Evolutionary conservation across 1,284 basidiomycete genomes (phyloP).

Genomic region (Termitomyces sp.): DNA sequence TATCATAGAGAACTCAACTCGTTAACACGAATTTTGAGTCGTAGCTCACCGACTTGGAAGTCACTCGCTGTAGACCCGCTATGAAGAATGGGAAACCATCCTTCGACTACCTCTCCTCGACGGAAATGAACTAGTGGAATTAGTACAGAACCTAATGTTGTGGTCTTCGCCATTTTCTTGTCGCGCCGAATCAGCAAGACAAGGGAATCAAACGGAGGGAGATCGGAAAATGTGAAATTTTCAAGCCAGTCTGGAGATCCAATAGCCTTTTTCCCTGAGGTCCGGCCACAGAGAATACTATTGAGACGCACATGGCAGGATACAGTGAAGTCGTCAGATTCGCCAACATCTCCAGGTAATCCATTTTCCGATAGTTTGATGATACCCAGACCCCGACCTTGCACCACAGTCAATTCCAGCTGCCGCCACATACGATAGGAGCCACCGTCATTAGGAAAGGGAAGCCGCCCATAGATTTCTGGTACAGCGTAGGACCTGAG

Average conservation of each 20-base stretch:
- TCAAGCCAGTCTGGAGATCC: constrained; percentile 75
- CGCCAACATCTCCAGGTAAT: constrained; percentile 26
- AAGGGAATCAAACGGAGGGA: constrained; percentile 66
- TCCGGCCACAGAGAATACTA: constrained; percentile 59
- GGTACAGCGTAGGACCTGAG: constrained; percentile 72
- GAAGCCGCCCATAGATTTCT: constrained; percentile 65
- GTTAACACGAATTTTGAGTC: constrained; percentile 64
- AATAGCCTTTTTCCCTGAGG: constrained; percentile 63
- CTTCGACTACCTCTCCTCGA: constrained; percentile 67
- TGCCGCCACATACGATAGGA: constrained; percentile 83
- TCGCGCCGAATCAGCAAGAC: constrained; percentile 63
- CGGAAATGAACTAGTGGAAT: constrained; percentile 68
- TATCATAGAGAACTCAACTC: constrained; percentile 49
- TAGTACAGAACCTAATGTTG: constrained; percentile 53
- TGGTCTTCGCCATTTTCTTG: constrained; percentile 54
- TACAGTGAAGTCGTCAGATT: constrained; percentile 61
- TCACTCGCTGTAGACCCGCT: constrained; percentile 41
- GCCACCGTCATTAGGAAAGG: constrained; percentile 58
- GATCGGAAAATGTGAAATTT: constrained; percentile 62
- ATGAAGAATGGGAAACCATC: constrained; percentile 76
- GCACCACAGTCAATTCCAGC: constrained; percentile 62
- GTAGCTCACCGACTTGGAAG: constrained; percentile 67
- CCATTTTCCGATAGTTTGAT: constrained; percentile 27
- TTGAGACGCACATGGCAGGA: constrained; percentile 69
- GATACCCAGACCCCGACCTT: constrained; percentile 64